Evolutionary conservation across 2,329 filamentous ascomycete species (phyloP), one percentile per base, ranked within the genome.

Genomic region (Verticillium isaacii): DNA sequence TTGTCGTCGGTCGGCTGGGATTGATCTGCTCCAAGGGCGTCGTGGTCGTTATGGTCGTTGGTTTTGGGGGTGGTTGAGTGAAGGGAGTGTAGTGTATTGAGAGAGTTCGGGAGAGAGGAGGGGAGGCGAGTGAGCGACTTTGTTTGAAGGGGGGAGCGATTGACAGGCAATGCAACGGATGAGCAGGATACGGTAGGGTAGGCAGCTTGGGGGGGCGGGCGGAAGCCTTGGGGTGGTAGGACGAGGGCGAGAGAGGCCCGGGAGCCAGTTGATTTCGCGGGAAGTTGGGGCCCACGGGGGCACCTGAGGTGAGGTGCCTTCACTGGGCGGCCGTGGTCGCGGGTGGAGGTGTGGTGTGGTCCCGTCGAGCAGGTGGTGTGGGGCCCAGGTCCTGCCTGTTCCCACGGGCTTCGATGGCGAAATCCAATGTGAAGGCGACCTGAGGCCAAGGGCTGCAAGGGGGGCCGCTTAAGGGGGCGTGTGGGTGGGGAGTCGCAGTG

Each of bases 11-110:
- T 50, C 57, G 37, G 23, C 37, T 50, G 15, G 57, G 32, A 25
- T 60, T 55, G 58, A 55, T 37, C 32, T 60, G 52, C 34, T 55
- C 41, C 37, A 50, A 29, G 32, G 36, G 57, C 57, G 41, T 50
- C 41, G 41, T 50, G 36, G 57, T 34, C 41, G 57, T 60, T 39
- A 23, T 39, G 41, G 58, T 55, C 52, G 58, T 50, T 29, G 25
- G 25, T 14, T 54, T 55, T 59, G 36, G 41, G 58, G 37, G 50
- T 7, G n/a, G 39, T 37, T 29, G 29, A 45, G 58, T n/a, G 58
- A 56, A 41, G 41, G 29, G 23, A 41, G 36, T 32, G 29, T 58
- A 39, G 57, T 36, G 52, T 19, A 32, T 54, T 60, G 39, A 25
- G 41, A 50, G 19, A 32, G 55, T 32, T 32, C 11, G 55, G 55